Conservation (phyloP, 257 asterid genomes). For the Jasminum sambac region DNA sequence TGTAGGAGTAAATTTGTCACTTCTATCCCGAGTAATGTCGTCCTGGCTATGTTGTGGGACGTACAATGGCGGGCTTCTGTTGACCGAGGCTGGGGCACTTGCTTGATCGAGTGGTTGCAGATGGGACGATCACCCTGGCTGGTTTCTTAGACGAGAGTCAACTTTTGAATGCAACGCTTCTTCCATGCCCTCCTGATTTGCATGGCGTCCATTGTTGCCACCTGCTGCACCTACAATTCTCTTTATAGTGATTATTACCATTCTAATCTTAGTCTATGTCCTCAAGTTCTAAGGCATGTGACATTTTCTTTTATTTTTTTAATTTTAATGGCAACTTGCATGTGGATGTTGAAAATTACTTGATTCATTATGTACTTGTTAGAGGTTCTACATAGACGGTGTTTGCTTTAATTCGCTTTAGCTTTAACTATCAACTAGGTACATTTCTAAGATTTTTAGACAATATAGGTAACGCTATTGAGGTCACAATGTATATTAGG, state of each 20-base stretch:
- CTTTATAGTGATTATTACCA: conserved; percentile 51
- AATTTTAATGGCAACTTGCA: no score
- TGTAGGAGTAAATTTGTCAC: conserved; percentile 78
- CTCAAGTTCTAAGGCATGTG: background rate
- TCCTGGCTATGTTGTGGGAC: conserved; percentile 96
- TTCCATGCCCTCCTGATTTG: conserved; percentile 80
- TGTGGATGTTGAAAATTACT: background rate
- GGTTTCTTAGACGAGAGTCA: conserved; percentile 69
- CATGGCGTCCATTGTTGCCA: conserved; percentile 68
- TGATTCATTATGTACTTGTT: background rate
- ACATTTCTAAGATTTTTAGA: no score
- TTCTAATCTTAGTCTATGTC: background rate
- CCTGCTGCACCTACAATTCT: conserved; percentile 80
- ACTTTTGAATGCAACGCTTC: conserved; percentile 73
- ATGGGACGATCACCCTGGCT: conserved; percentile 79
- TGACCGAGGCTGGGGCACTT: conserved; percentile 92
- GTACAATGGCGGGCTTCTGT: conserved; percentile 82
- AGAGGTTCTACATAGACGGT: no score
- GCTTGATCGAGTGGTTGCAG: conserved; percentile 91
- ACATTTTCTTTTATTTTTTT: background rate
- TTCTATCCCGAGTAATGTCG: conserved; percentile 92
- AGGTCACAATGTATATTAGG: no score
- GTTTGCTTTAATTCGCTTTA: no score
- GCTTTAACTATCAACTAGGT: no score
- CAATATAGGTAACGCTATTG: no score